Evolutionary conservation across 352 stramenopile genomes (phyloP).

Genomic region (Globisporangium viniferum): DNA sequence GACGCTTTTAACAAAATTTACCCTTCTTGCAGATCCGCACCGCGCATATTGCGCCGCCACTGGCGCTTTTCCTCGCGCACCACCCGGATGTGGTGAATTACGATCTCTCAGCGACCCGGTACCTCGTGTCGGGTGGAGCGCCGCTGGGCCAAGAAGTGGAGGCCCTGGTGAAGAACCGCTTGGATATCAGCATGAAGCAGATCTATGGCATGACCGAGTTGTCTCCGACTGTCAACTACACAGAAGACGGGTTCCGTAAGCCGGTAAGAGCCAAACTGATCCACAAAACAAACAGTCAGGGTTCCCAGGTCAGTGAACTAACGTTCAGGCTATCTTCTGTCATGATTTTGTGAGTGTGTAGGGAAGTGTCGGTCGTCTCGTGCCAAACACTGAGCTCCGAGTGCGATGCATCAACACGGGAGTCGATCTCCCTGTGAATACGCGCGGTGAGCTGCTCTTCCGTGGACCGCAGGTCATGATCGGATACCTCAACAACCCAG

Average conservation of each 20-base stretch:
- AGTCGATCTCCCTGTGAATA: slow-evolving; percentile 31
- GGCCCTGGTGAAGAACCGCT: slow-evolving; percentile 46
- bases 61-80: slow-evolving; percentile 21
- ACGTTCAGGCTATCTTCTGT: too few species aligned
- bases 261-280: slow-evolving; percentile 59
- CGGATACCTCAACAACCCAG: slow-evolving; percentile 86
- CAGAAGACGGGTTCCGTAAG: neutral
- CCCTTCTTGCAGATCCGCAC: slow-evolving; percentile 25
- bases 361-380: slow-evolving; percentile 29
- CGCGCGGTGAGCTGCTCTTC: slow-evolving; percentile 77
- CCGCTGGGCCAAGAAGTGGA: slow-evolving; percentile 76
- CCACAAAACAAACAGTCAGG: slow-evolving; percentile 41
- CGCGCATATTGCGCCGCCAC: slow-evolving; percentile 75
- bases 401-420: slow-evolving; percentile 44
- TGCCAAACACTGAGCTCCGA: slow-evolving; percentile 55
- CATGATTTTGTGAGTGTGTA: slow-evolving; percentile 26
- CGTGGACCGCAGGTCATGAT: slow-evolving; percentile 90
- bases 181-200: slow-evolving; percentile 51
- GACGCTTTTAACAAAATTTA: neutral
- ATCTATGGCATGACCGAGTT: slow-evolving; percentile 71
- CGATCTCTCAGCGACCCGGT: slow-evolving; percentile 76
- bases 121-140: slow-evolving; percentile 73
- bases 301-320: slow-evolving; percentile 20
- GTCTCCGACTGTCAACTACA: slow-evolving; percentile 31
- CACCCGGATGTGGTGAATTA: slow-evolving; percentile 83